Conservation (phyloP, 805 yeast genomes). For the Millerozyma acaciae region DNA sequence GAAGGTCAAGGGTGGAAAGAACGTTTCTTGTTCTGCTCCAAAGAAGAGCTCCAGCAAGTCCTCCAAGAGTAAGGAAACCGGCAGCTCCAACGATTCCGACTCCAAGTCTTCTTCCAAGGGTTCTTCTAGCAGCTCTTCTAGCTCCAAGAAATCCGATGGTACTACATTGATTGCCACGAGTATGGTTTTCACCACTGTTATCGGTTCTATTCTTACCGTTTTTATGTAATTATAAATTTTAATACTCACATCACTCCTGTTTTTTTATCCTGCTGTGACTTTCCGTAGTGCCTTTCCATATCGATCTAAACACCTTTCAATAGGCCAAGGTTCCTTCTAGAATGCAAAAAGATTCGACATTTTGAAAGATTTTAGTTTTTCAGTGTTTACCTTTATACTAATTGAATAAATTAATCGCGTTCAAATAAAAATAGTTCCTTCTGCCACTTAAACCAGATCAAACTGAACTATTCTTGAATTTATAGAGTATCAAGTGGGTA, state of each 20-base stretch:
- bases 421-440: too few species aligned
- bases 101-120: slow-evolving; percentile 17
- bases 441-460: too few species aligned
- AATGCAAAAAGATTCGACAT: too few species aligned
- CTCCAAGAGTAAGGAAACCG: slow-evolving; percentile 11
- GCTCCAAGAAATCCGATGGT: slow-evolving; percentile 20
- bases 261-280: neutral
- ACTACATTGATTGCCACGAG: slow-evolving; percentile 13
- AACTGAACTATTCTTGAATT: too few species aligned
- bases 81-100: slow-evolving; percentile 13
- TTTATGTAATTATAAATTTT: slow-evolving; percentile 18
- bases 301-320: too few species aligned
- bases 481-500: too few species aligned
- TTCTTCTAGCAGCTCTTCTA: slow-evolving; percentile 10
- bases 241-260: neutral
- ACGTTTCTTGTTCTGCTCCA: slow-evolving; percentile 39
- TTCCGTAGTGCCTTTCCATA: too few species aligned
- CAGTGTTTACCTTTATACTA: neutral
- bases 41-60: slow-evolving; percentile 17
- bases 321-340: too few species aligned
- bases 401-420: slow-evolving; percentile 1
- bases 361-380: neutral
- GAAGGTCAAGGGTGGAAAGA: slow-evolving; percentile 40
- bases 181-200: slow-evolving; percentile 16
- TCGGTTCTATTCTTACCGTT: slow-evolving; percentile 26